phyloP scores from a whole-genome alignment of 2,329 filamentous ascomycete genomes.

The Tolypocladium inflatum region DNA sequence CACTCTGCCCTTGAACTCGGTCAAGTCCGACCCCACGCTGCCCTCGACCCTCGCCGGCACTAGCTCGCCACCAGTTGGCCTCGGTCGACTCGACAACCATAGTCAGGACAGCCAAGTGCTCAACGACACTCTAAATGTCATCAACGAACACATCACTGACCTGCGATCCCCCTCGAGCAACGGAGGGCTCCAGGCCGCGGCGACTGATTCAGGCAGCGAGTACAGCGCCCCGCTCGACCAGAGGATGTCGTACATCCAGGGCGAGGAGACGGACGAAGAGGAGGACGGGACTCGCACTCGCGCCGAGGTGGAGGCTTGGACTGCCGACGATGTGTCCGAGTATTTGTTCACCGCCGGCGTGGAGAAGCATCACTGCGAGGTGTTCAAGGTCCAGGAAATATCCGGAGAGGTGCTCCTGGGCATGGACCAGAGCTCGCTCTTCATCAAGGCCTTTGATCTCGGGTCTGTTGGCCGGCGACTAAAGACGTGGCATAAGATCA shows the following conservation, averaged over 20 bases:
- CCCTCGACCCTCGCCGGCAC: slow-evolving; percentile 16
- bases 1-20: slow-evolving; percentile 35
- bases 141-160: slow-evolving; percentile 93
- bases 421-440: slow-evolving; percentile 91
- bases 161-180: slow-evolving; percentile 49
- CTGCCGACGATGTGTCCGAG: slow-evolving; percentile 72
- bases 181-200: slow-evolving; percentile 39
- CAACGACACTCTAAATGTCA: slow-evolving; percentile 90
- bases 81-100: slow-evolving; percentile 29
- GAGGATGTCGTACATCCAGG: slow-evolving; percentile 83
- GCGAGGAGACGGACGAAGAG: slow-evolving; percentile 92
- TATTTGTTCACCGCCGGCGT: slow-evolving; percentile 80
- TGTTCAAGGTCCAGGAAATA: slow-evolving; percentile 94
- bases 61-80: slow-evolving; percentile 15
- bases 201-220: slow-evolving; percentile 77
- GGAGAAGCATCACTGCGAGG: slow-evolving; percentile 82
- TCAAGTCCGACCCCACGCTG: slow-evolving; percentile 22
- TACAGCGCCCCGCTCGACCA: slow-evolving; percentile 74
- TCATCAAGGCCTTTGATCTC: slow-evolving; percentile 91
- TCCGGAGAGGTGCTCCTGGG: slow-evolving; percentile 84
- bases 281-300: slow-evolving; percentile 62
- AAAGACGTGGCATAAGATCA: slow-evolving; percentile 96
- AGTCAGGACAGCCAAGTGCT: slow-evolving; percentile 63
- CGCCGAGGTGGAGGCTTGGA: slow-evolving; percentile 72
- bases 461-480: slow-evolving; percentile 82